These are phyloP conservation scores for Chaetomium sp. DNA, from an alignment of 2,329 filamentous ascomycete genomes.

Conservation along the genomic window DNA sequence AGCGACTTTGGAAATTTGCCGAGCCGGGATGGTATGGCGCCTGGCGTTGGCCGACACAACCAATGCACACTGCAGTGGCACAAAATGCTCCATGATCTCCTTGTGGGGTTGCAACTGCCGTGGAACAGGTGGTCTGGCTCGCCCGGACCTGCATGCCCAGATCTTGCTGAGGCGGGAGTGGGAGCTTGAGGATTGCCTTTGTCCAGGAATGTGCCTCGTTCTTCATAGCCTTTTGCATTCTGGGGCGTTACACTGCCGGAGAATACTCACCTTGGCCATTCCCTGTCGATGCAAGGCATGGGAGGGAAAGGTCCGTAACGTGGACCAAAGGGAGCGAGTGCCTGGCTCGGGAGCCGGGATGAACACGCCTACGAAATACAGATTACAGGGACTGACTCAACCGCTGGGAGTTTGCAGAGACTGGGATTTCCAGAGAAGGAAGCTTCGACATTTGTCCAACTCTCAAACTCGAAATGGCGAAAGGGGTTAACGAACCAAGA, in stretches of 20 bases:
- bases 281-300: not conserved
- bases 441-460: not conserved
- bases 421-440: too few species aligned
- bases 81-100: constrained; percentile 14
- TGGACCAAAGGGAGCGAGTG: not conserved
- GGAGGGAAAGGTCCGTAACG: not conserved
- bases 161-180: constrained; percentile 22
- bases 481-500: not conserved
- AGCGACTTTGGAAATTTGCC: constrained; percentile 32
- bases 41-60: constrained; percentile 9
- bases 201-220: constrained; percentile 3
- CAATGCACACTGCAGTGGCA: not conserved
- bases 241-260: not conserved
- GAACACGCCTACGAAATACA: too few species aligned
- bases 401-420: too few species aligned
- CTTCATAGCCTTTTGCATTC: not conserved
- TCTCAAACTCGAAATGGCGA: not conserved
- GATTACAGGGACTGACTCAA: too few species aligned
- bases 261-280: not conserved
- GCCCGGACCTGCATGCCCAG: constrained; percentile 30
- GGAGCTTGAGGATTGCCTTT: constrained; percentile 1
- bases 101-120: constrained; percentile 26
- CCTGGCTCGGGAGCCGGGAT: not conserved
- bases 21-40: constrained; percentile 28
- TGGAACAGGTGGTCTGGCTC: constrained; percentile 9